Evolutionary conservation across 179 eudicot species (phyloP).

Genomic region (Corrigiola litoralis): DNA sequence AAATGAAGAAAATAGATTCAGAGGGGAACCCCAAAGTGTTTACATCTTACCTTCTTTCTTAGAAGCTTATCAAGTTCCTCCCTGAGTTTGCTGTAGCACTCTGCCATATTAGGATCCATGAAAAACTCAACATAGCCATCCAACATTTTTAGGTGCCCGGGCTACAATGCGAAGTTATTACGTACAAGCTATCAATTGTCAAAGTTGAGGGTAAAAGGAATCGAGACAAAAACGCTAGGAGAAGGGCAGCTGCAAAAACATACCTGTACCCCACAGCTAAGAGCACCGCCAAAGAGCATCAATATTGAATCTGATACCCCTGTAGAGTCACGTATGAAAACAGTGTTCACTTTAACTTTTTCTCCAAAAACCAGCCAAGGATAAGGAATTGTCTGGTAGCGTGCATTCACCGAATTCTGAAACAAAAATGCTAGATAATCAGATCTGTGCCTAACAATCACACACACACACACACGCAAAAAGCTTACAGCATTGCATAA

Average conservation of each 20-base stretch:
- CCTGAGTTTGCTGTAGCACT: constrained; percentile 80
- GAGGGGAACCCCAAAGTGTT: neutral
- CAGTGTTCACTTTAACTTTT: constrained; percentile 93
- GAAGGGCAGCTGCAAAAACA: neutral
- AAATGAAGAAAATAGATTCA: neutral
- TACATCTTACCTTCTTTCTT: constrained; percentile 59
- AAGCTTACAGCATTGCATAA: too few species aligned
- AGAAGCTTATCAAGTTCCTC: constrained; percentile 79
- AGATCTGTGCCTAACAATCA: neutral
- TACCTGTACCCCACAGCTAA: constrained; percentile 64
- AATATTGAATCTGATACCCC: constrained; percentile 91
- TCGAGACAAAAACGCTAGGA: neutral
- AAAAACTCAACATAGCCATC: constrained; percentile 90
- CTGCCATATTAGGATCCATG: constrained; percentile 87
- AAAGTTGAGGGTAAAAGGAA: neutral
- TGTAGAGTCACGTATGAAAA: constrained; percentile 94
- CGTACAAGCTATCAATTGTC: neutral
- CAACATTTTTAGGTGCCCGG: constrained; percentile 92
- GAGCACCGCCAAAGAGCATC: constrained; percentile 90
- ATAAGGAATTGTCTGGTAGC: constrained; percentile 92
- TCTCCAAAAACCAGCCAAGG: constrained; percentile 99
- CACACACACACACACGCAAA: too few species aligned
- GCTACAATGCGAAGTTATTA: constrained; percentile 28
- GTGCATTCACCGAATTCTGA: constrained; percentile 98
- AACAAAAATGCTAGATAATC: constrained; percentile 23